A percentile compares a stretch with the other conserved stretches of the same genome.
phyloP scores from a whole-genome alignment of 2,329 filamentous ascomycete species.

The Coniochaeta sp. region DNA sequence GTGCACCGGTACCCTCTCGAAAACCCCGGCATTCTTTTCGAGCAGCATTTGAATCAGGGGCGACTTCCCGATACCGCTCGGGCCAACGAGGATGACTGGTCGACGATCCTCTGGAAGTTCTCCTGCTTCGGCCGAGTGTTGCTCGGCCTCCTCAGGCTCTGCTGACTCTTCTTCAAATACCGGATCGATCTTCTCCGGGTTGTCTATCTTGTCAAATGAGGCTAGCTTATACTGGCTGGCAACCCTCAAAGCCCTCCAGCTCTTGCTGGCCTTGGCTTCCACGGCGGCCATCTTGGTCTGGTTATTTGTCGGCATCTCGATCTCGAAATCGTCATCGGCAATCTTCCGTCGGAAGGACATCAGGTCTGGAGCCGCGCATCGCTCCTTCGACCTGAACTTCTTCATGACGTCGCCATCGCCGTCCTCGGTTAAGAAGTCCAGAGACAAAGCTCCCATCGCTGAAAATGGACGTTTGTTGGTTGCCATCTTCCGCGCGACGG shows the following conservation, averaged over 20 bases:
- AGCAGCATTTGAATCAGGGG: constrained; percentile 57
- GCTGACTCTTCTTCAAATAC: constrained; percentile 40
- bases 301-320: constrained; percentile 68
- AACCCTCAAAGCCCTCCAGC: constrained; percentile 81
- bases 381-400: constrained; percentile 57
- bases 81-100: constrained; percentile 62
- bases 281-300: constrained; percentile 46
- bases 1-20: constrained; percentile 50
- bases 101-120: constrained; percentile 39
- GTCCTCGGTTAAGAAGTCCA: constrained; percentile 71
- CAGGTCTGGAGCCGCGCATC: constrained; percentile 63
- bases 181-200: constrained; percentile 61
- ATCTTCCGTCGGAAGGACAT: constrained; percentile 67
- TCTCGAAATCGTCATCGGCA: constrained; percentile 73
- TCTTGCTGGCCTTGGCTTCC: constrained; percentile 77
- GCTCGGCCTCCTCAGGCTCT: constrained; percentile 26
- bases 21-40: constrained; percentile 56
- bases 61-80: constrained; percentile 54
- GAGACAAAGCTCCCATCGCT: constrained; percentile 63
- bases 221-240: constrained; percentile 67
- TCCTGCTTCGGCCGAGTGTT: constrained; percentile 14
- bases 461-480: constrained; percentile 64
- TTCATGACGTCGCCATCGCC: constrained; percentile 51
- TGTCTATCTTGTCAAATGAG: constrained; percentile 81
- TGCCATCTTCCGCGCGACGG: constrained; percentile 57